Evolutionary conservation across 1,284 basidiomycete species (phyloP), one percentile per base, ranked within the genome.

Genomic region (Cystobasidium pallidum): DNA sequence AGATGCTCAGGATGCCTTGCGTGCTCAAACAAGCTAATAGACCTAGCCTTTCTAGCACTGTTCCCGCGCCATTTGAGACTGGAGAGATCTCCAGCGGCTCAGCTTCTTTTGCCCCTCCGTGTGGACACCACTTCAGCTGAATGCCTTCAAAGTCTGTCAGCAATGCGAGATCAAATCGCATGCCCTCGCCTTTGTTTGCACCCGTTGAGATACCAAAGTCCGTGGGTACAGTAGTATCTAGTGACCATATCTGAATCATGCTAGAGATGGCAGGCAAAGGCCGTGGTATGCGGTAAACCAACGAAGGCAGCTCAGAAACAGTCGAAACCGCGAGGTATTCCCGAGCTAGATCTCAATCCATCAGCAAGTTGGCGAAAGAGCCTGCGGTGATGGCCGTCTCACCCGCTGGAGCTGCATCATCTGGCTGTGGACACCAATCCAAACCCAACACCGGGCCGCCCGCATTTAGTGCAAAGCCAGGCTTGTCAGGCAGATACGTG

Each of bases 241-340:
- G 65, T 0, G 81, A 79, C 83, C 83, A 84, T 39, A 84, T 79
- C 71, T 84, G 83, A 32, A 84, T 80, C 41, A 68, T 54, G 21
- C 67, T 59, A 8, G 54, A 49, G 13, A 26, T 51, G 19, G 36
- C 39, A 28, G 49, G 47, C 47, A 55, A 19, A 17, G 51, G 45
- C 11, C 19, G 15, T 57, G 30, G 21, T 61, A 57, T 47, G 24
- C 47, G 30, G 41, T 72, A 66, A 11, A 21, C 43, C 41, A 80
- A 70, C 39, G 78, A 57, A 21, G 77, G 68, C 24, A 73, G 70
- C 4, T 73, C 72, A n/a, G 75, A 87, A 59, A 91, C 86, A 0
- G 91, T 89, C 0, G 87, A 87, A n/a, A 93, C 86, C 0, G 92
- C 92, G 11, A 96, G 83, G 78, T 91, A 93, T 77, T 94, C 89